Evolutionary conservation across 805 yeast genomes (phyloP).

Genomic region (Kluyveromyces dobzhanskii): DNA sequence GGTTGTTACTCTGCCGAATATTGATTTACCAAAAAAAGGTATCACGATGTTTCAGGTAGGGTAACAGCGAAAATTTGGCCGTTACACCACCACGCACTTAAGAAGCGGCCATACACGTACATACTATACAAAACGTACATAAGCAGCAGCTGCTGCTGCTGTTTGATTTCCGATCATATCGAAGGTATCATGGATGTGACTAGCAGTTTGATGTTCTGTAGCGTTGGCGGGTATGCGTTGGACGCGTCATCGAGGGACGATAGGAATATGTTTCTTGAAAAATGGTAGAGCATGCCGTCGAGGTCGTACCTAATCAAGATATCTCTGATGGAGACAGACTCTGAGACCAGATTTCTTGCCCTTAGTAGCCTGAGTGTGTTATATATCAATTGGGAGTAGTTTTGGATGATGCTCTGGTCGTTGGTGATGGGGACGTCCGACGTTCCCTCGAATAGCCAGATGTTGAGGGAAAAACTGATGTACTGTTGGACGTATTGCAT

Average conservation of each 20-base stretch:
- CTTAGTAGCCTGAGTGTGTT: not conserved
- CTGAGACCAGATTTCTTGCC: constrained; percentile 1
- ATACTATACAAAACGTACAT: too few relatives aligned
- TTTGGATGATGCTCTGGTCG: not conserved
- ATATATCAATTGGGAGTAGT: constrained; percentile 1
- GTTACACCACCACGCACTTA: too few relatives aligned
- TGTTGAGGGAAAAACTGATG: not conserved
- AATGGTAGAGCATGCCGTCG: constrained; percentile 21
- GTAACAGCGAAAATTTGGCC: too few relatives aligned
- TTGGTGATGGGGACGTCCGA: too few relatives aligned
- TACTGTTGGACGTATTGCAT: constrained; percentile 1
- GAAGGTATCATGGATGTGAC: constrained; percentile 2
- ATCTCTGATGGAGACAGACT: constrained; percentile 5
- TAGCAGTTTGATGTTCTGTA: not conserved
- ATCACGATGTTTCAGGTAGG: too few relatives aligned
- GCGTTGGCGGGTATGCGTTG: constrained; percentile 3
- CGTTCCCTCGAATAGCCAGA: not conserved
- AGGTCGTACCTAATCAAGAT: constrained; percentile 20
- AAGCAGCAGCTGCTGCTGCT: too few relatives aligned
- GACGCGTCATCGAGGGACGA: constrained; percentile 3
- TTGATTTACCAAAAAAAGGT: too few relatives aligned
- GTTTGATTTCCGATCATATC: too few relatives aligned
- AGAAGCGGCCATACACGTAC: too few relatives aligned
- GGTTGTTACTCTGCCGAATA: too few relatives aligned
- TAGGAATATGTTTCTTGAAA: not conserved